Conservation (phyloP, 1,284 basidiomycete genomes). For the Macrocystidia cucumis region DNA sequence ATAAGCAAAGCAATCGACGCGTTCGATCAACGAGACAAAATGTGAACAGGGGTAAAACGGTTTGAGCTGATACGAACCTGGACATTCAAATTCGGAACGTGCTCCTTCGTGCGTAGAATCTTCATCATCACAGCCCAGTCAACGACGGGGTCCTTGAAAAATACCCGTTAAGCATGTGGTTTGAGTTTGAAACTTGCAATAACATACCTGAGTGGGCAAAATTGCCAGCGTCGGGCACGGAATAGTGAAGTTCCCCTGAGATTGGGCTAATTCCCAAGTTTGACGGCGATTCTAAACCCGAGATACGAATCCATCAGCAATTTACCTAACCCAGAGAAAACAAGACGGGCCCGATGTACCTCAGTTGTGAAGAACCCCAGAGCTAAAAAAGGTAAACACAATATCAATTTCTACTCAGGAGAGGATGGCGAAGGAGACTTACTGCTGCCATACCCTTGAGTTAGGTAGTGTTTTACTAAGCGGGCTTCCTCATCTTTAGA, state of each 20-base stretch:
- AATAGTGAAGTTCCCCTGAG: constrained; percentile 53
- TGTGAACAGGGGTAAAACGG: too few relatives aligned
- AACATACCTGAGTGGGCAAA: constrained; percentile 41
- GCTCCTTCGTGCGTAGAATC: constrained; percentile 33
- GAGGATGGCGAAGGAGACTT: too few relatives aligned
- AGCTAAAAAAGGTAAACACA: neutral
- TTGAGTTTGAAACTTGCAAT: neutral
- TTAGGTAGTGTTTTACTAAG: constrained; percentile 48
- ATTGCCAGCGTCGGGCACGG: constrained; percentile 49
- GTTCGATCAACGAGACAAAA: too few relatives aligned
- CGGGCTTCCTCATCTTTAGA: constrained; percentile 59
- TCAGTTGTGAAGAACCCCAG: neutral
- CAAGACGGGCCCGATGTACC: neutral
- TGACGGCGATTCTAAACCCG: constrained; percentile 38
- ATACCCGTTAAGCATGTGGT: constrained; percentile 1
- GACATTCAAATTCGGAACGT: constrained; percentile 42
- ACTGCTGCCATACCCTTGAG: constrained; percentile 54
- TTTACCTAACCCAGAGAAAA: too few relatives aligned
- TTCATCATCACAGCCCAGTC: constrained; percentile 42
- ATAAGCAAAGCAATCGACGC: too few relatives aligned
- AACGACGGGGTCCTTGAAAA: constrained; percentile 54
- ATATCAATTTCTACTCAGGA: too few relatives aligned
- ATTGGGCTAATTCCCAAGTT: constrained; percentile 41
- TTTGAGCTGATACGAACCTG: constrained; percentile 27
- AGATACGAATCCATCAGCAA: constrained; percentile 2